Base-by-base conservation (phyloP, 129 eudicot genomes). In the Oenanthe sinensis region DNA sequence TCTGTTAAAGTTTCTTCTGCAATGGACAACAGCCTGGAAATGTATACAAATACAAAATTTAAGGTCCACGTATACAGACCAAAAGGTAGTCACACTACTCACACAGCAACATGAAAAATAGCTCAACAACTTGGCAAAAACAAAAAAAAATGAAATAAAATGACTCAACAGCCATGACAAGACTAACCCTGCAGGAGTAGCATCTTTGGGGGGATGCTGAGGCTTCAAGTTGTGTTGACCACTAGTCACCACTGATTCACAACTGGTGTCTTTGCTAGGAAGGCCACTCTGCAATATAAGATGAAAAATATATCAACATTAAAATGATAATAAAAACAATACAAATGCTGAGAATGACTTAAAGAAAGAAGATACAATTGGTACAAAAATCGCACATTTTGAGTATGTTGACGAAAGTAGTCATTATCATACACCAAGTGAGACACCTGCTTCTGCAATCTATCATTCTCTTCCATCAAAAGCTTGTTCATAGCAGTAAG, bases 161-260 rank as follows among this genome's bases (percentile, higher is more conserved):
- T 33, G 36, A 33, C 36, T 33, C 36, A 33, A 33, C 36, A 33
- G 36, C 36, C 36, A 33, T 33, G 1, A 33, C 36, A 33, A 33
- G 70, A 89, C 98, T 89, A 55, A 93, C 98, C 98, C 98, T 86
- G 98, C 92, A 93, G 98, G 98, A 91, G 97, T 89, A 83, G 98
- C 98, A 87, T 93, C 98, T 81, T 89, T 89, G 36, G 93, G 93
- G 33, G 93, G 93, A 82, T 85, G 89, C 92, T 84, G 93, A 63
- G 94, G 91, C 8, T 90, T 85, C 82, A 86, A 83, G 81, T 85
- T 92, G 82, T 89, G 96, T 81, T 91, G 98, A 91, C 98, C 96
- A 68, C 98, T 90, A 47, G 94, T 87, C 85, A 90, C 98, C 91
- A 87, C 98, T 28, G 94, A 93, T 76, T 93, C 98, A 71, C 98